phyloP scores from a whole-genome alignment of 116 monocot species.

The Iris pallida region DNA sequence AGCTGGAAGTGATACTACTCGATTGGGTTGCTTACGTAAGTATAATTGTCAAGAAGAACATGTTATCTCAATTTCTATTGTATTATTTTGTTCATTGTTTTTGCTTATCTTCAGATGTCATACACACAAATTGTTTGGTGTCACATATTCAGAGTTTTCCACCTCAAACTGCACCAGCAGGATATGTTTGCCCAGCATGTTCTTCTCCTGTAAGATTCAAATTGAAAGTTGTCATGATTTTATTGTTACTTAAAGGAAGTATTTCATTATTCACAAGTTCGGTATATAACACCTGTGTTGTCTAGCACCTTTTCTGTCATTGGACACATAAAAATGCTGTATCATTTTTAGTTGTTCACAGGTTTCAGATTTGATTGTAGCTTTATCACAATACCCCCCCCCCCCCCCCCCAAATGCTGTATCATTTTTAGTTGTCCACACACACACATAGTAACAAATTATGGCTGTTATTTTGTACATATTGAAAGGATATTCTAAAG shows the following conservation, averaged over 20 bases:
- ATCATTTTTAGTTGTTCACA: no score
- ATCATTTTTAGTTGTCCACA: no score
- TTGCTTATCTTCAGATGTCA: slow-evolving; percentile 52
- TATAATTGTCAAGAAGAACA: not conserved
- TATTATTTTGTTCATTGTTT: slow-evolving; percentile 7
- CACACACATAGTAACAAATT: no score
- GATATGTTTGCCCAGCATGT: slow-evolving; percentile 79
- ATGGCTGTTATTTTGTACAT: no score
- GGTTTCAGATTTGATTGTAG: no score
- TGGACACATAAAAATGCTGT: no score
- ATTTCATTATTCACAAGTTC: no score
- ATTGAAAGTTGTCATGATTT: not conserved
- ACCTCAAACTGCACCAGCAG: slow-evolving; percentile 74
- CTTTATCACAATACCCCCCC: no score
- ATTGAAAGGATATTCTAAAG: no score
- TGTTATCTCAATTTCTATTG: slow-evolving; percentile 4
- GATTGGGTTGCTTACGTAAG: slow-evolving; percentile 97
- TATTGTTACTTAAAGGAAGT: not conserved
- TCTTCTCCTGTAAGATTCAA: slow-evolving; percentile 64
- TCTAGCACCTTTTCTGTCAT: no score
- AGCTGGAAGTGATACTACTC: slow-evolving; percentile 63
- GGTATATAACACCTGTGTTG: no score
- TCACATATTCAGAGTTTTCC: slow-evolving; percentile 78
- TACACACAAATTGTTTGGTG: slow-evolving; percentile 84
- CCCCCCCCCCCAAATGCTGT: no score